Evolutionary conservation across 1,284 basidiomycete species (phyloP).

Genomic region (Kwoniella shivajii): DNA sequence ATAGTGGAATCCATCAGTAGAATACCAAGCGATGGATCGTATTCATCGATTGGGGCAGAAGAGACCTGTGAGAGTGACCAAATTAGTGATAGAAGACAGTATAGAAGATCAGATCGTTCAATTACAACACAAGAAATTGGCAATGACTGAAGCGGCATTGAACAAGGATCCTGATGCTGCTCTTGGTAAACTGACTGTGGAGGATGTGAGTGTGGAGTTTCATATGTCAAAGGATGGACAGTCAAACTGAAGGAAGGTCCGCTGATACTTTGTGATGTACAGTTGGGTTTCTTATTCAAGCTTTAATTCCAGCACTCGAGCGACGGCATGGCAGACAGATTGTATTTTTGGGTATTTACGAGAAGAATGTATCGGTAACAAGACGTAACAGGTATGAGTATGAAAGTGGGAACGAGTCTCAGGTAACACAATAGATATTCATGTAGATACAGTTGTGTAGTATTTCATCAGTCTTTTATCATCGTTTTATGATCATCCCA

Average conservation of each 20-base stretch:
- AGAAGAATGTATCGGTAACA: too few relatives aligned
- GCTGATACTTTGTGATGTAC: slow-evolving; percentile 4
- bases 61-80: slow-evolving; percentile 88
- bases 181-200: slow-evolving; percentile 84
- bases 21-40: slow-evolving; percentile 86
- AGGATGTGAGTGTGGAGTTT: slow-evolving; percentile 66
- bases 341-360: too few relatives aligned
- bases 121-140: slow-evolving; percentile 71
- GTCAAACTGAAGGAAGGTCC: neutral
- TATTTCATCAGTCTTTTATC: too few relatives aligned
- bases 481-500: too few relatives aligned
- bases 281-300: slow-evolving; percentile 77
- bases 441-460: too few relatives aligned
- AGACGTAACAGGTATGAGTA: too few relatives aligned
- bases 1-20: slow-evolving; percentile 72
- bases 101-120: slow-evolving; percentile 75
- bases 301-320: too few relatives aligned
- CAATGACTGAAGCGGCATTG: slow-evolving; percentile 50
- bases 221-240: neutral
- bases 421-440: too few relatives aligned
- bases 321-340: too few relatives aligned
- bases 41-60: slow-evolving; percentile 80
- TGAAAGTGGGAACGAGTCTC: too few relatives aligned
- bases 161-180: slow-evolving; percentile 57
- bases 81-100: slow-evolving; percentile 92